Percentiles rank a stretch among this genome's conserved stretches.
Evolutionary conservation across 192 early-diverging fungal genomes (phyloP).

Genomic region (Rhizoclosmatium sp.): DNA sequence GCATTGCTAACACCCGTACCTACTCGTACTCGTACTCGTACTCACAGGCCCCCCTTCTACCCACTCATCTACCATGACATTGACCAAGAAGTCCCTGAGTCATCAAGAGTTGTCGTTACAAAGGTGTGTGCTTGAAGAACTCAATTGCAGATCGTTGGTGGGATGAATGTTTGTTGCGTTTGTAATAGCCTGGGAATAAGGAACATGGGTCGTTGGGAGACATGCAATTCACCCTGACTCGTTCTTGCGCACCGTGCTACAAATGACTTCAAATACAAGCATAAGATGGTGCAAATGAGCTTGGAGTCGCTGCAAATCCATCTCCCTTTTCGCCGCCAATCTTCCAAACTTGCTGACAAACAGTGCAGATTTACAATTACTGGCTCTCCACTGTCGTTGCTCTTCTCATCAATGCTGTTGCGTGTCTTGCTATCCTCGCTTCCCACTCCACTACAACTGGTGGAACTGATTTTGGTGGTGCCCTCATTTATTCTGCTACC

Average conservation of each 20-base stretch:
- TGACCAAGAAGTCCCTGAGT: constrained; percentile 41
- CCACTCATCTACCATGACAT: constrained; percentile 86
- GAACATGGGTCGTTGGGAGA: no score
- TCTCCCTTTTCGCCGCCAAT: not conserved
- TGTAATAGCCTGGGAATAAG: no score
- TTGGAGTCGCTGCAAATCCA: no score
- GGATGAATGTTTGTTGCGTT: not conserved
- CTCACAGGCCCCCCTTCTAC: constrained; percentile 71
- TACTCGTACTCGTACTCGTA: not conserved
- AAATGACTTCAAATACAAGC: no score
- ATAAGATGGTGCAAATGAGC: no score
- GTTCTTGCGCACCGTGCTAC: no score
- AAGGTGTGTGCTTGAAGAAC: constrained; percentile 10
- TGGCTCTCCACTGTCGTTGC: constrained; percentile 79
- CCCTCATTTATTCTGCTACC: constrained; percentile 63
- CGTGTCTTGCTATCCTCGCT: constrained; percentile 77
- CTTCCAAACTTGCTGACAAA: not conserved
- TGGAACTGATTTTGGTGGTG: constrained; percentile 19
- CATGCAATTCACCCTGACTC: no score
- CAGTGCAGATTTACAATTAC: constrained; percentile 64
- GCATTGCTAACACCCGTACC: no score
- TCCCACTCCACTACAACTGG: constrained; percentile 61
- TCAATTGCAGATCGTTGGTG: not conserved
- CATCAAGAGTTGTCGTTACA: not conserved
- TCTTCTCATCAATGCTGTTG: constrained; percentile 79